Conservation (phyloP, 345 rosid species). For the Hibiscus syriacus region DNA sequence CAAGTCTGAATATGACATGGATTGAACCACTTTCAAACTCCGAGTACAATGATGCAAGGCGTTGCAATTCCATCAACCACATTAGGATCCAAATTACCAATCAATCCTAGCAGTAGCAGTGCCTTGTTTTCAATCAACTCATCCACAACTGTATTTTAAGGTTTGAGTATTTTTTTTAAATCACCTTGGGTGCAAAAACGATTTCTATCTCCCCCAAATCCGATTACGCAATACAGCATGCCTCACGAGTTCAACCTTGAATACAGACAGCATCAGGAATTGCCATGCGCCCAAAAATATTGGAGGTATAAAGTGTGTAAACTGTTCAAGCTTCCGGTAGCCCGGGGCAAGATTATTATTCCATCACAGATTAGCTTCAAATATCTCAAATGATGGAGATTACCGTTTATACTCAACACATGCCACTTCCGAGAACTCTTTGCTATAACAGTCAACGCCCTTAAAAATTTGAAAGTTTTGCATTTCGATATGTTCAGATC, state of each 20-base stretch:
- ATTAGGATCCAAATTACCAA: not conserved
- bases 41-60: not conserved
- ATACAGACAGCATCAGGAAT: not conserved
- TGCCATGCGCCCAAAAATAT: rapidly evolving
- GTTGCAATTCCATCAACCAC: not conserved
- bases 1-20: no score
- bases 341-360: not conserved
- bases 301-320: not conserved
- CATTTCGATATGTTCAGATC: not conserved
- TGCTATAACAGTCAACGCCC: not conserved
- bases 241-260: not conserved
- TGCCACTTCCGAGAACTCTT: no score
- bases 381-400: not conserved
- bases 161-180: not conserved
- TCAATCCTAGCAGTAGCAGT: not conserved
- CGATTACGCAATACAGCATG: not conserved
- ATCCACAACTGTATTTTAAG: not conserved
- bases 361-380: rapidly evolving
- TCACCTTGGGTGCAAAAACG: not conserved
- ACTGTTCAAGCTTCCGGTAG: not conserved
- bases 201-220: no score
- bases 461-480: not conserved
- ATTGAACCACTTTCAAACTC: rapidly evolving
- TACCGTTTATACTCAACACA: no score
- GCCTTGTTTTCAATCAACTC: not conserved